These are phyloP conservation scores for Arachis monticola DNA, from an alignment of 331 rosid genomes.

Conservation along the genomic window DNA sequence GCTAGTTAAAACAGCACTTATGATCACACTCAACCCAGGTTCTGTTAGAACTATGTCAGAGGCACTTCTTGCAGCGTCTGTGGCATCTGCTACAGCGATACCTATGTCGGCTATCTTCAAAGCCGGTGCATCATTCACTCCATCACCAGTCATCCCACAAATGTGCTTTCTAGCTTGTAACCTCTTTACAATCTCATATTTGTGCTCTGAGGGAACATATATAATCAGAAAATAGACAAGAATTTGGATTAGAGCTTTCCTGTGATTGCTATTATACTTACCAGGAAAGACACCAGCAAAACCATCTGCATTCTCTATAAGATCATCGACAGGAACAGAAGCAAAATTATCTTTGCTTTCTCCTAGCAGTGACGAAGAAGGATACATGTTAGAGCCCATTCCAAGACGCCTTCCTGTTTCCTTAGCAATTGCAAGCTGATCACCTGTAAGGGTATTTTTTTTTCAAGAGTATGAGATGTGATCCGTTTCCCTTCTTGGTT, in stretches of 20 bases:
- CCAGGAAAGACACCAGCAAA: slow-evolving; percentile 89
- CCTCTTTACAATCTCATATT: slow-evolving; percentile 79
- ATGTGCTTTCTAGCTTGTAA: slow-evolving; percentile 75
- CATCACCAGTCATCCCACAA: slow-evolving; percentile 91
- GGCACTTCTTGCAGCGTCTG: slow-evolving; percentile 81
- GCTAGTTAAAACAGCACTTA: slow-evolving; percentile 82
- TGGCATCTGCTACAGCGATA: slow-evolving; percentile 80
- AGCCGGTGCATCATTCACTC: slow-evolving; percentile 85
- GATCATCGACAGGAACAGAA: slow-evolving; percentile 56
- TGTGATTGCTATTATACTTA: slow-evolving; percentile 37
- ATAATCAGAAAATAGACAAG: slow-evolving; percentile 29
- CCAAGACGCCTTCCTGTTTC: slow-evolving; percentile 90
- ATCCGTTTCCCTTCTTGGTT: background rate
- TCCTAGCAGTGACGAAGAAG: slow-evolving; percentile 78
- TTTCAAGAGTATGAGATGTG: slow-evolving; percentile 27
- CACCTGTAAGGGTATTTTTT: slow-evolving; percentile 49
- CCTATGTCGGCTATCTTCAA: slow-evolving; percentile 69
- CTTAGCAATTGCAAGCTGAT: slow-evolving; percentile 80
- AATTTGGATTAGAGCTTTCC: slow-evolving; percentile 1
- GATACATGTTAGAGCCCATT: slow-evolving; percentile 87
- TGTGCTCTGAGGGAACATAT: slow-evolving; percentile 56
- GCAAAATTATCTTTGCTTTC: slow-evolving; percentile 52
- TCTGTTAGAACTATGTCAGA: slow-evolving; percentile 74
- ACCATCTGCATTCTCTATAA: slow-evolving; percentile 68
- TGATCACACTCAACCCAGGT: slow-evolving; percentile 82